Evolutionary conservation across 768 basidiomycete species (phyloP).

Genomic region (Podaxis mareebaensis): DNA sequence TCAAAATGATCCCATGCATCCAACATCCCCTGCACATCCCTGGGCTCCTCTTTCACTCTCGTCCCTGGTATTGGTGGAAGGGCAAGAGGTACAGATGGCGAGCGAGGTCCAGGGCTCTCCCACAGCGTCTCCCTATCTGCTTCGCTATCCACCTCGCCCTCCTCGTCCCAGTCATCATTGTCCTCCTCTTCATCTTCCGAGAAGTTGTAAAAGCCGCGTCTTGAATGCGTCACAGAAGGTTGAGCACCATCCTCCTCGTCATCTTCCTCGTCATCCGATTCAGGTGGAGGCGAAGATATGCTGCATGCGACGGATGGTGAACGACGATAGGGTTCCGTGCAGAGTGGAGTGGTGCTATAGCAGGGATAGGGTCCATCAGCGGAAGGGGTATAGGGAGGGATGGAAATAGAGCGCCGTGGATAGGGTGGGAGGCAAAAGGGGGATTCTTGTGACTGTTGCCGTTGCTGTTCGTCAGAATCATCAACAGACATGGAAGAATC

Average conservation of each 20-base stretch:
- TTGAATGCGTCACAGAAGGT: slow-evolving; percentile 41
- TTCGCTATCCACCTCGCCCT: slow-evolving; percentile 53
- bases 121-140: slow-evolving; percentile 60
- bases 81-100: slow-evolving; percentile 55
- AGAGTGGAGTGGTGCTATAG: slow-evolving; percentile 27
- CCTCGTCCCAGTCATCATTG: slow-evolving; percentile 39
- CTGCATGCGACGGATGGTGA: slow-evolving; percentile 61
- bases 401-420: slow-evolving; percentile 57
- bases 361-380: slow-evolving; percentile 35
- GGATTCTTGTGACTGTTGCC: slow-evolving; percentile 32
- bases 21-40: slow-evolving; percentile 63
- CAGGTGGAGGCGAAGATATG: slow-evolving; percentile 68
- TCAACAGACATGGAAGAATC: slow-evolving; percentile 45
- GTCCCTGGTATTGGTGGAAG: slow-evolving; percentile 29
- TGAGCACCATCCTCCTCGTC: slow-evolving; percentile 45
- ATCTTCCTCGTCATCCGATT: slow-evolving; percentile 60
- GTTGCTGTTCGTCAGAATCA: slow-evolving; percentile 39
- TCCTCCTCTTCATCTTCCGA: slow-evolving; percentile 28
- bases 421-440: slow-evolving; percentile 56
- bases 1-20: slow-evolving; percentile 74
- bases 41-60: slow-evolving; percentile 58
- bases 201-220: slow-evolving; percentile 26
- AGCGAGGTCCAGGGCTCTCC: slow-evolving; percentile 66
- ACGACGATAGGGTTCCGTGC: slow-evolving; percentile 41
- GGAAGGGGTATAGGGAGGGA: slow-evolving; percentile 55